Evolutionary conservation across 2,329 filamentous ascomycete genomes (phyloP), one percentile per base, ranked within the genome.

Genomic region (Volutella citrinella): DNA sequence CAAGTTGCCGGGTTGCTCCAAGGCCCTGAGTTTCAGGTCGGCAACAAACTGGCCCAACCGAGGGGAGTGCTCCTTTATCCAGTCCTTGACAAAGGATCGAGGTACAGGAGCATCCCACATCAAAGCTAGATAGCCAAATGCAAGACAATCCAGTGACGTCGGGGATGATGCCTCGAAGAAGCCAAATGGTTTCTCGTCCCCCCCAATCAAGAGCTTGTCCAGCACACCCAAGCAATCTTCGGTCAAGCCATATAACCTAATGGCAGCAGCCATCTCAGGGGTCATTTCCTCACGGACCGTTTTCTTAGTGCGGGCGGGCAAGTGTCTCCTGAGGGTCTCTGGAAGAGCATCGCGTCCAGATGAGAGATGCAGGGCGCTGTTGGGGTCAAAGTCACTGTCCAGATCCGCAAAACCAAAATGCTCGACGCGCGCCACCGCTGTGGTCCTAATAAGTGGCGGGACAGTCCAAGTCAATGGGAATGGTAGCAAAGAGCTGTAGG

Each of bases 401-500:
- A 89, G 65, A 21, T 78, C 74, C 9, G 79, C 80, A 34, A 91
- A 69, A 11, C 82, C 82, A 4, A 88, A 69, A 49, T 84, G 77
- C 36, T 78, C 76, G 9, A 87, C 90, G 45, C 83, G 75, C 43
- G 70, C 63, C 52, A 84, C 76, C 19, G 90, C 89, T 22, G 78
- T 72, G 10, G 80, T 70, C 30, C 89, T 84, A 34, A 88, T 70
- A 36, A 78, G 70, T 1, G 85, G 81, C 3, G 90, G 90, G 6
- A 94, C 71, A 25, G 85, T 84, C 78, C 93, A 98, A 51, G 90
- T 90, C 43, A 89, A 74, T 13, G 93, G 89, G 71, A 93, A 95
- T 24, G 84, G 78, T 23, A 97, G 77, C 36, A 96, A 76, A 6
- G 70, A 67, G 46, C 82, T 87, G 65, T 89, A 95, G 22, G 87